phyloP scores from a whole-genome alignment of 768 basidiomycete genomes.

The Postia placenta region DNA sequence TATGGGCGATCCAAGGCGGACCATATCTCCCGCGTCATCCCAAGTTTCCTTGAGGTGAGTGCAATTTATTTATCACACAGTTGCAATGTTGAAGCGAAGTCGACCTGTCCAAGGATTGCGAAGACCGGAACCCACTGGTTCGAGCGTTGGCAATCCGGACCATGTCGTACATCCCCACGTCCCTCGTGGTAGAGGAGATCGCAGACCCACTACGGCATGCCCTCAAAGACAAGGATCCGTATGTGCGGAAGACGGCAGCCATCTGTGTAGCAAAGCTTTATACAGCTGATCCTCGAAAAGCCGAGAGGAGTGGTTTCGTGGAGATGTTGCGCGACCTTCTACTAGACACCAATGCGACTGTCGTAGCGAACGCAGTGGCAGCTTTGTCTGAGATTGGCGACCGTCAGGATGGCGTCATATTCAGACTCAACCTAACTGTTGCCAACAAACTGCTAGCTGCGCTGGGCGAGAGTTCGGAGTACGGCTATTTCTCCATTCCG shows the following conservation, averaged over 20 bases:
- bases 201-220: constrained; percentile 89
- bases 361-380: constrained; percentile 95
- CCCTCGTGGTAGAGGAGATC: constrained; percentile 78
- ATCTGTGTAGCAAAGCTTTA: constrained; percentile 97
- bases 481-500: constrained; percentile 20
- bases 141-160: constrained; percentile 96
- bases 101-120: constrained; percentile 80
- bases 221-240: constrained; percentile 91
- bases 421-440: constrained; percentile 81
- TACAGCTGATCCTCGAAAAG: constrained; percentile 76
- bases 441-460: constrained; percentile 90
- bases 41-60: constrained; percentile 80
- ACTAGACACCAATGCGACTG: constrained; percentile 91
- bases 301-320: constrained; percentile 88
- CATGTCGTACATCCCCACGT: constrained; percentile 97
- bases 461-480: constrained; percentile 96
- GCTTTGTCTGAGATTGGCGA: constrained; percentile 97
- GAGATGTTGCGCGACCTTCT: constrained; percentile 87
- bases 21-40: constrained; percentile 87
- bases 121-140: constrained; percentile 93
- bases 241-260: constrained; percentile 97
- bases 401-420: constrained; percentile 87
- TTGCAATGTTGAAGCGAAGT: constrained; percentile 11
- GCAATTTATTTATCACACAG: neutral
- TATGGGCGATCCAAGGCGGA: constrained; percentile 94